Base-by-base conservation (phyloP, 495 filamentous ascomycete genomes). In the Annulohypoxylon nitens region DNA sequence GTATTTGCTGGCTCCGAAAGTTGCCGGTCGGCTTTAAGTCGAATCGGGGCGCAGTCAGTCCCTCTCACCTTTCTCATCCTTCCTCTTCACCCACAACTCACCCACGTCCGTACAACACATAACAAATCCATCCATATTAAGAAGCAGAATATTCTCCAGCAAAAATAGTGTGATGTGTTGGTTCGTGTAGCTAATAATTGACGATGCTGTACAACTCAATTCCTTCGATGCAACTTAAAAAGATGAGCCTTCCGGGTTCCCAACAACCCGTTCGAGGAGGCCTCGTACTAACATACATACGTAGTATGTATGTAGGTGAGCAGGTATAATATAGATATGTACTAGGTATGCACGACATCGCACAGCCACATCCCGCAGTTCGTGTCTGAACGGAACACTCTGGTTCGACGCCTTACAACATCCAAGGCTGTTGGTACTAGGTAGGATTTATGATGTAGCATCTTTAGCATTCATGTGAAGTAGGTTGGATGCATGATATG, bases 331-430 rank as follows among this genome's bases (percentile, higher is more conserved):
- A 23, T 20, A 50, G 20, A 11, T 50, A 23, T 5, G 25, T 59
- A n/a, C n/a, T n/a, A n/a, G n/a, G n/a, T n/a, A 69, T 75, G 72
- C 67, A 67, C 67, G 34, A 64, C 72, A 75, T 70, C 18, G 11
- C 61, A 43, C 11, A 58, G 18, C 50, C 67, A 67, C 59, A 55
- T 18, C 67, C 58, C 33, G 50, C 61, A n/a, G 57, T 37, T 62
- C 64, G 59, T 64, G 6, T n/a, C 30, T 30, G 23, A n/a, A 65
- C 20, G n/a, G 33, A 60, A 55, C 2, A 58, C 20, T 67, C 61
- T 66, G 61, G 57, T 66, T 69, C 43, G 48, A 37, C 26, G 51
- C 66, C 48, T 48, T 67, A 50, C 58, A 64, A 30, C 30, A 30
- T 30, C 30, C 30, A 30, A 34, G 65, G 70, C 65, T 50, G 71